Evolutionary conservation across 352 stramenopile species (phyloP).

Genomic region (Globisporangium splendens): DNA sequence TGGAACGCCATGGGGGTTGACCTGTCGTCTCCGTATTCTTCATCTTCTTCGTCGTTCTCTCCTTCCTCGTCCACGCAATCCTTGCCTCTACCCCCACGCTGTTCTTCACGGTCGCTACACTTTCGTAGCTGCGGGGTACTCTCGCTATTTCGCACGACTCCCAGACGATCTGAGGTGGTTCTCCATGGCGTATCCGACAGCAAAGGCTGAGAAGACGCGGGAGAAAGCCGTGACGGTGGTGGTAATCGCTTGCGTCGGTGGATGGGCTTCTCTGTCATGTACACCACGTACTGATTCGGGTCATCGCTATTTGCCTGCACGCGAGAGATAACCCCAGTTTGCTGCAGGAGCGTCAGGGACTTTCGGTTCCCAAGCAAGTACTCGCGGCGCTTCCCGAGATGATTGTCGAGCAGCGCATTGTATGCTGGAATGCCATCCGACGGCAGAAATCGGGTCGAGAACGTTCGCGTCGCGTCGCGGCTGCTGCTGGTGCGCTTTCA

Average conservation of each 20-base stretch:
- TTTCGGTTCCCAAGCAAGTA: slow-evolving; percentile 61
- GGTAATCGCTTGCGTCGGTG: slow-evolving; percentile 38
- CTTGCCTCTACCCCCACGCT: background rate
- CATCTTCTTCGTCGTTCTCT: background rate
- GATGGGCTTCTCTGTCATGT: slow-evolving; percentile 49
- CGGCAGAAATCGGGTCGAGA: slow-evolving; percentile 64
- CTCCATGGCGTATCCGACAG: background rate
- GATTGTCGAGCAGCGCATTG: slow-evolving; percentile 60
- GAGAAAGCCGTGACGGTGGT: background rate
- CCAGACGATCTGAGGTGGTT: background rate
- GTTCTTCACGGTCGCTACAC: background rate
- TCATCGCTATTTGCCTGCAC: slow-evolving; percentile 44
- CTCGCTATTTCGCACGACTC: slow-evolving; percentile 7
- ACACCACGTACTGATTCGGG: slow-evolving; percentile 70
- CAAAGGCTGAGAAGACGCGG: background rate
- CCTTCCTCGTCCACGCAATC: slow-evolving; percentile 1
- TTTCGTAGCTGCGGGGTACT: slow-evolving; percentile 4
- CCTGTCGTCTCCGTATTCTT: background rate
- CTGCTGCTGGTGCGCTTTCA: background rate
- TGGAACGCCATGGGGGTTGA: too few species aligned
- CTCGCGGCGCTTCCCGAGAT: slow-evolving; percentile 60
- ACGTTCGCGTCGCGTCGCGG: slow-evolving; percentile 8
- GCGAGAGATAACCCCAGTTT: slow-evolving; percentile 54
- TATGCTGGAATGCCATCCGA: slow-evolving; percentile 68
- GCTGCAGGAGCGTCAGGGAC: slow-evolving; percentile 53